Evolutionary conservation across 306 rosid genomes (phyloP).

Genomic region (Biancaea sappan): DNA sequence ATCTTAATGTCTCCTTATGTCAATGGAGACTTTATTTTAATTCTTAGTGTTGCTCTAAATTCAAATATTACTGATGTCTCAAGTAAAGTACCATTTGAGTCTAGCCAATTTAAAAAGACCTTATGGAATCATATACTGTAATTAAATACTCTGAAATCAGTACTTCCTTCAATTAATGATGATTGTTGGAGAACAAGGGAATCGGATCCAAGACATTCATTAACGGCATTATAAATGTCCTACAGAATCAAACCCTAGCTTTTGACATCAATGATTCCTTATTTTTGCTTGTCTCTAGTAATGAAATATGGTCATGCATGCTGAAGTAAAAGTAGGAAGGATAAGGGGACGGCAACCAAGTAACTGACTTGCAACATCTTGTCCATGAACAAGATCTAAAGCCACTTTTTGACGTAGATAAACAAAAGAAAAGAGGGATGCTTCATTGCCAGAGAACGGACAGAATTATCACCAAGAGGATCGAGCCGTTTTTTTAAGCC

Average conservation of each 20-base stretch:
- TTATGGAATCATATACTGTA: neutral
- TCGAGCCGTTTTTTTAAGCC: neutral
- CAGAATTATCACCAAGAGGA: neutral
- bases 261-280: neutral
- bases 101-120: neutral
- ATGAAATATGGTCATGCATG: neutral
- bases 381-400: neutral
- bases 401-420: neutral
- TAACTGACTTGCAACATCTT: neutral
- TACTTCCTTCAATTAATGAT: conserved; percentile 14
- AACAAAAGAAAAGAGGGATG: neutral
- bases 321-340: neutral
- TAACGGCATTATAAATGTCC: neutral
- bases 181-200: neutral
- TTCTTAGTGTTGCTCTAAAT: conserved; percentile 7
- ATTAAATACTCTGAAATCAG: neutral
- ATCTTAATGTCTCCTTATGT: neutral
- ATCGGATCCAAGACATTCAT: conserved; percentile 14
- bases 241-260: neutral
- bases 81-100: neutral
- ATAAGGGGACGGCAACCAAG: neutral
- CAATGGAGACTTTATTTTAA: neutral
- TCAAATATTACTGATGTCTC: conserved; percentile 7
- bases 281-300: neutral
- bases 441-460: conserved; percentile 15